phyloP scores from a whole-genome alignment of 257 asterid genomes.

The Plantago major region DNA sequence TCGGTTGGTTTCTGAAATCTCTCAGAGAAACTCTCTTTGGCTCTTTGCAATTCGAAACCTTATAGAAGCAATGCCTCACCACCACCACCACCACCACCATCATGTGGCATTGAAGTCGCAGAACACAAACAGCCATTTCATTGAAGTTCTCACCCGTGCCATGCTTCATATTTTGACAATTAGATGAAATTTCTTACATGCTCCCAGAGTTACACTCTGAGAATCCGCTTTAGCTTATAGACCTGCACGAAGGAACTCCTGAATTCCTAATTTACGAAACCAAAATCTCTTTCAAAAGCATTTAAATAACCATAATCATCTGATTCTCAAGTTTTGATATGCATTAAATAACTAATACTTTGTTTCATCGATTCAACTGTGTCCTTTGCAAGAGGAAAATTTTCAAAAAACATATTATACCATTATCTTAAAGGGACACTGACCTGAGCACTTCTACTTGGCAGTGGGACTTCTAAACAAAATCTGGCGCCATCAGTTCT shows the following conservation, averaged over 20 bases:
- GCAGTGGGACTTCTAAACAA: slow-evolving; percentile 75
- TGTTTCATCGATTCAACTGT: neutral
- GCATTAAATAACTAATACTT: too few relatives aligned
- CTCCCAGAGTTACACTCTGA: slow-evolving; percentile 34
- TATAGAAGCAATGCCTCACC: neutral
- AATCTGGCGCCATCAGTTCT: slow-evolving; percentile 73
- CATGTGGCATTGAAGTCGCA: neutral
- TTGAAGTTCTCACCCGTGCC: too few relatives aligned
- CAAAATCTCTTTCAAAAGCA: neutral
- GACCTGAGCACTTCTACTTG: slow-evolving; percentile 96
- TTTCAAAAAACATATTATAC: neutral
- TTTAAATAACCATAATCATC: too few relatives aligned
- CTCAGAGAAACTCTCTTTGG: neutral
- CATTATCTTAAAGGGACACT: slow-evolving; percentile 20
- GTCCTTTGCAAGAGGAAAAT: slow-evolving; percentile 7
- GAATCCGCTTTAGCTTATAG: slow-evolving; percentile 60
- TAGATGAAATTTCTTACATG: slow-evolving; percentile 5
- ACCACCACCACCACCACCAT: too few relatives aligned
- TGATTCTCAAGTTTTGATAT: too few relatives aligned
- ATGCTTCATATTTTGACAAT: slow-evolving; percentile 3
- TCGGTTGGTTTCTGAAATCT: neutral
- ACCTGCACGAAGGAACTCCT: slow-evolving; percentile 38
- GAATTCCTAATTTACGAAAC: neutral
- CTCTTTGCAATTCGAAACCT: neutral
- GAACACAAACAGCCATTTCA: neutral